Percentiles rank a stretch among this genome's conserved stretches.
phyloP scores from a whole-genome alignment of 2,329 filamentous ascomycete species.

The Seiridium cupressi region DNA sequence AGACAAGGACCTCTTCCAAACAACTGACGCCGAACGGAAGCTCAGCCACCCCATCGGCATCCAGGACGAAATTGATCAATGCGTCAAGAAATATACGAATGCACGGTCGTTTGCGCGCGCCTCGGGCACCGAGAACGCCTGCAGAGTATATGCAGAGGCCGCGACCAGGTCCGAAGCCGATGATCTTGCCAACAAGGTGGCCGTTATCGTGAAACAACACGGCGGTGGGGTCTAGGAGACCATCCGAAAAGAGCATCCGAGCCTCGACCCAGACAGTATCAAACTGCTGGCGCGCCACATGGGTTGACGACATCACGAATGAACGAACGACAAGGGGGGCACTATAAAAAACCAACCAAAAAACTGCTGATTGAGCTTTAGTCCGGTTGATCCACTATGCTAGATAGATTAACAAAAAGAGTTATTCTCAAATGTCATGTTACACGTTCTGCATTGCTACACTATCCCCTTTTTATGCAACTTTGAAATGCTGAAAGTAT shows the following conservation, averaged over 20 bases:
- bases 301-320: background rate
- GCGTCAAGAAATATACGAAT: constrained; percentile 87
- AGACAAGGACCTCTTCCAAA: constrained; percentile 85
- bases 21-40: constrained; percentile 87
- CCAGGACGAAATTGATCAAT: constrained; percentile 82
- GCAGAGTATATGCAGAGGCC: constrained; percentile 80
- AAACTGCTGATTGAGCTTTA: too few species aligned
- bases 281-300: background rate
- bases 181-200: constrained; percentile 82
- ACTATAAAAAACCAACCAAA: background rate
- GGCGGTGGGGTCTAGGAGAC: constrained; percentile 24
- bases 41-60: constrained; percentile 76
- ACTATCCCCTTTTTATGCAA: too few species aligned
- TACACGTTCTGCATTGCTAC: too few species aligned
- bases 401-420: too few species aligned
- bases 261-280: background rate
- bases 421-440: too few species aligned
- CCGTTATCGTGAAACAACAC: constrained; percentile 67
- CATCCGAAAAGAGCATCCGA: background rate
- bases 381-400: too few species aligned
- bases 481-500: too few species aligned
- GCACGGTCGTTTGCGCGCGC: constrained; percentile 89
- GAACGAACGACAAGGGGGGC: background rate
- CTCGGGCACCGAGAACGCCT: constrained; percentile 82
- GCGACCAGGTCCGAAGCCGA: constrained; percentile 86